Conservation (phyloP, 2,329 filamentous ascomycete genomes). For the Endoconidiophora laricicola region DNA sequence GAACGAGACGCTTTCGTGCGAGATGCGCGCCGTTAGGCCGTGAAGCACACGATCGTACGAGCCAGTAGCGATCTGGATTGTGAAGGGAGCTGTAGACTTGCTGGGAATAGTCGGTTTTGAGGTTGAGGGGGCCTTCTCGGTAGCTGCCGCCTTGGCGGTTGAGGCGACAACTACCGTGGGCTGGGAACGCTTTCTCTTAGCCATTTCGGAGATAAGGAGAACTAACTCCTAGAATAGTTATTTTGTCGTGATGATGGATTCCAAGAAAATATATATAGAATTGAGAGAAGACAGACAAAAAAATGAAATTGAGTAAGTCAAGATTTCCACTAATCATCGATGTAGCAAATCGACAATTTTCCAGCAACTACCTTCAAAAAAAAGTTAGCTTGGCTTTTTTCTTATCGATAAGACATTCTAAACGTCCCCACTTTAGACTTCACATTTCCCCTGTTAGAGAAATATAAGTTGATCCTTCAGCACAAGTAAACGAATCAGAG, state of each 20-base stretch:
- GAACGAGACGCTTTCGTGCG: constrained; percentile 40
- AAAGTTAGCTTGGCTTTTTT: constrained; percentile 4
- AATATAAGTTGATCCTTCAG: neutral
- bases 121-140: constrained; percentile 19
- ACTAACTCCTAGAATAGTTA: too few species aligned
- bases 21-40: constrained; percentile 64
- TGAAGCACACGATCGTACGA: constrained; percentile 91
- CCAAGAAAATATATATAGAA: constrained; percentile 2
- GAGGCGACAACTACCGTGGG: constrained; percentile 16
- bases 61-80: constrained; percentile 79
- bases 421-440: constrained; percentile 4
- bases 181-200: constrained; percentile 32
- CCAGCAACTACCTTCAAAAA: constrained; percentile 1
- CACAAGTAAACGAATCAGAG: neutral
- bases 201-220: constrained; percentile 21
- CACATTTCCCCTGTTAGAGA: neutral
- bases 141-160: constrained; percentile 15
- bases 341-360: neutral
- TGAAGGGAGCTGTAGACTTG: constrained; percentile 24
- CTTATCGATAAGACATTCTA: constrained; percentile 14
- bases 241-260: neutral
- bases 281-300: neutral
- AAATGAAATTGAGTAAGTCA: constrained; percentile 5
- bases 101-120: neutral
- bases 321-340: neutral